Conservation (phyloP, 2,329 filamentous ascomycete genomes). For the Shiraia sp. region DNA sequence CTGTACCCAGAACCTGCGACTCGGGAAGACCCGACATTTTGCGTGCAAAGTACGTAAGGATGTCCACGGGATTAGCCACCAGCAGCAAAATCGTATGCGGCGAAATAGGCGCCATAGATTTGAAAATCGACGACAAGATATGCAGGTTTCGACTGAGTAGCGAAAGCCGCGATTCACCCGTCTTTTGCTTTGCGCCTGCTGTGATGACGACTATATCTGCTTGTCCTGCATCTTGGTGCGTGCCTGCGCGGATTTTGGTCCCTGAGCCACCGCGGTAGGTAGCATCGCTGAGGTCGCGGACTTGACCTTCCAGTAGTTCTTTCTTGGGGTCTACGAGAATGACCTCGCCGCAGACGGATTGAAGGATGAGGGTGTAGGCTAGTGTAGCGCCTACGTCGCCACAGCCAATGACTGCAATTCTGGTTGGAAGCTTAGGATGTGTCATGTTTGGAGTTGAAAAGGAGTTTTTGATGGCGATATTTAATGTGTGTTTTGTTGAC, state of each 20-base stretch:
- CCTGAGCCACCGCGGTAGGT: slow-evolving; percentile 51
- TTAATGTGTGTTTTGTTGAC: not conserved
- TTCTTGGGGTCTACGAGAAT: slow-evolving; percentile 59
- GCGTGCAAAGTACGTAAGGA: slow-evolving; percentile 56
- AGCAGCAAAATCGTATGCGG: slow-evolving; percentile 55
- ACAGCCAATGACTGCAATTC: slow-evolving; percentile 56
- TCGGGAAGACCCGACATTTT: slow-evolving; percentile 54
- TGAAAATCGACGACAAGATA: slow-evolving; percentile 54
- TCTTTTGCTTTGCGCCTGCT: slow-evolving; percentile 57
- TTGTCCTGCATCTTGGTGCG: slow-evolving; percentile 55
- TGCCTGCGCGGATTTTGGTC: slow-evolving; percentile 51
- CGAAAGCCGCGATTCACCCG: slow-evolving; percentile 51
- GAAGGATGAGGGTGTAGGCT: slow-evolving; percentile 57
- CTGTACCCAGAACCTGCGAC: slow-evolving; percentile 57
- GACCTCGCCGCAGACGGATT: slow-evolving; percentile 55
- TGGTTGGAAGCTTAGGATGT: slow-evolving; percentile 37
- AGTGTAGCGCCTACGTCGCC: slow-evolving; percentile 57
- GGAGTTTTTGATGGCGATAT: not conserved
- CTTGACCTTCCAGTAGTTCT: slow-evolving; percentile 53
- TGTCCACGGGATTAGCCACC: slow-evolving; percentile 60
- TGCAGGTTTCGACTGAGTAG: slow-evolving; percentile 54
- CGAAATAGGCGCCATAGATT: slow-evolving; percentile 54
- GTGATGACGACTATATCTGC: slow-evolving; percentile 60
- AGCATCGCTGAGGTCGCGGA: slow-evolving; percentile 57
- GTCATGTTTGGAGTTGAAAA: slow-evolving; percentile 12